Percentiles rank a stretch among this genome's conserved stretches.
These are phyloP conservation scores for Acrocalymma vagum DNA, from an alignment of 2,329 filamentous ascomycete genomes.

Conservation along the genomic window DNA sequence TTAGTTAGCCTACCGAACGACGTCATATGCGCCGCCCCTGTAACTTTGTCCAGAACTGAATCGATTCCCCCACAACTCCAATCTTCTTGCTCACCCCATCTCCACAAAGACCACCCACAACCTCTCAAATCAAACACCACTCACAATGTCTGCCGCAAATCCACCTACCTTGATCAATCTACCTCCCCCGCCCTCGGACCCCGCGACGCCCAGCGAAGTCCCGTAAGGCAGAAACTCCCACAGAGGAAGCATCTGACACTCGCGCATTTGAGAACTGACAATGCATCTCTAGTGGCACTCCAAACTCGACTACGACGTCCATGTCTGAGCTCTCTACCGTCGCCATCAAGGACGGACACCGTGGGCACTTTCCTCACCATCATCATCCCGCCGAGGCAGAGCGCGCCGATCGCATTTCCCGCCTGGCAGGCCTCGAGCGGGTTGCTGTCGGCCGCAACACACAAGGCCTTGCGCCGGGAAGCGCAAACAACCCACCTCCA, in stretches of 20 bases:
- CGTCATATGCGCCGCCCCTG: too few relatives aligned
- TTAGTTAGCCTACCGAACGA: too few relatives aligned
- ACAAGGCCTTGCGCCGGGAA: slow-evolving; percentile 57
- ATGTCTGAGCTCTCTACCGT: slow-evolving; percentile 92
- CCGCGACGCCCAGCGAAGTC: slow-evolving; percentile 87
- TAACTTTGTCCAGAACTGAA: slow-evolving; percentile 7
- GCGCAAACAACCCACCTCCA: slow-evolving; percentile 49
- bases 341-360: slow-evolving; percentile 95
- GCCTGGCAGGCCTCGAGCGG: slow-evolving; percentile 88
- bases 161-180: slow-evolving; percentile 82
- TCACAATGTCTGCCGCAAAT: slow-evolving; percentile 41
- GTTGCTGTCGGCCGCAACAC: slow-evolving; percentile 75
- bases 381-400: slow-evolving; percentile 84
- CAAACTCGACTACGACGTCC: slow-evolving; percentile 90
- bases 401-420: slow-evolving; percentile 93
- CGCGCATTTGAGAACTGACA: slow-evolving; percentile 21
- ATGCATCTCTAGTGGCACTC: slow-evolving; percentile 73
- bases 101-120: slow-evolving; percentile 5
- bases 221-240: slow-evolving; percentile 68
- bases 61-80: slow-evolving; percentile 14
- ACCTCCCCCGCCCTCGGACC: slow-evolving; percentile 81
- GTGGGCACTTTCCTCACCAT: slow-evolving; percentile 75
- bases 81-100: too few relatives aligned
- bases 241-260: slow-evolving; percentile 10
- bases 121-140: slow-evolving; percentile 4